phyloP scores from a whole-genome alignment of 2,329 filamentous ascomycete species.

The Aspergillus spinulosporus region DNA sequence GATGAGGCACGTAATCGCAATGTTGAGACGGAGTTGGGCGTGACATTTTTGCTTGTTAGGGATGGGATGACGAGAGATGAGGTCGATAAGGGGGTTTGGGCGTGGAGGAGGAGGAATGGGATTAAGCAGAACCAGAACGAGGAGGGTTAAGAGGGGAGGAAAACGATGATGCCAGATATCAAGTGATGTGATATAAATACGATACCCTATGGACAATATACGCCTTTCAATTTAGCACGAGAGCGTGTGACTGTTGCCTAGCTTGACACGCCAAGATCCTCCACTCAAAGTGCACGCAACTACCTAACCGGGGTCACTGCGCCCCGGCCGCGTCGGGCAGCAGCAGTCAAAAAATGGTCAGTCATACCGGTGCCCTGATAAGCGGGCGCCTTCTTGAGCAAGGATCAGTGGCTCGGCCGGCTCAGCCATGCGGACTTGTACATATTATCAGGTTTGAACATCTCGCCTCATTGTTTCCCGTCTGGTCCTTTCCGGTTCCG shows the following conservation, averaged over 20 bases:
- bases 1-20: conserved; percentile 86
- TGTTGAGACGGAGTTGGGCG: conserved; percentile 70
- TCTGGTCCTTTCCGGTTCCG: neutral
- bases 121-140: conserved; percentile 31
- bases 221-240: neutral
- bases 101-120: conserved; percentile 75
- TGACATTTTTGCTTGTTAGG: conserved; percentile 78
- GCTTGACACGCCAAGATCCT: neutral
- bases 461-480: neutral
- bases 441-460: too few species aligned
- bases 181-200: neutral
- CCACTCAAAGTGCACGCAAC: neutral
- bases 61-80: conserved; percentile 77
- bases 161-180: neutral
- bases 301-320: neutral
- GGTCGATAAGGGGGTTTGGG: conserved; percentile 73
- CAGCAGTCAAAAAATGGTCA: too few species aligned
- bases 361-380: neutral
- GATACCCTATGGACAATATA: conserved; percentile 5
- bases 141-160: conserved; percentile 15
- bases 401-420: neutral
- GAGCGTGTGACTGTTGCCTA: neutral
- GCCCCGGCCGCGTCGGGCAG: too few species aligned
- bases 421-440: neutral
- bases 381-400: neutral